phyloP scores from a whole-genome alignment of 202 grass and related monocot species.

The Tripidium arundinaceum region DNA sequence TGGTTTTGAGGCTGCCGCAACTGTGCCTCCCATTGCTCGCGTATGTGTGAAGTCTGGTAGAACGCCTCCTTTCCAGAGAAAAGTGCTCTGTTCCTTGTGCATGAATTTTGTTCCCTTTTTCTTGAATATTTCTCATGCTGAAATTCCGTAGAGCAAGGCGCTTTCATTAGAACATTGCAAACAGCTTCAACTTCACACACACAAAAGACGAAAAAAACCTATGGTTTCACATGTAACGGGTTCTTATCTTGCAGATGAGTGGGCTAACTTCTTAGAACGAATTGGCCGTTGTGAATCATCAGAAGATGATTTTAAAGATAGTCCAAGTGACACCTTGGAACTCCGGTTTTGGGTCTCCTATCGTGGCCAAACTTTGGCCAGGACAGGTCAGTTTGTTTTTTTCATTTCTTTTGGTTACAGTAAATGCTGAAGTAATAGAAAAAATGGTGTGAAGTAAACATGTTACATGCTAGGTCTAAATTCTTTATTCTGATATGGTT shows the following conservation, averaged over 20 bases:
- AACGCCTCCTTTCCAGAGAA: no score
- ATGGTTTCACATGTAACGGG: constrained; percentile 5
- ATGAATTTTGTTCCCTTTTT: not conserved
- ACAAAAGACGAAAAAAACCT: not conserved
- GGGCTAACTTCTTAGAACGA: constrained; percentile 95
- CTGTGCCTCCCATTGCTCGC: not conserved
- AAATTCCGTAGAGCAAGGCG: not conserved
- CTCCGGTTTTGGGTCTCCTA: constrained; percentile 95
- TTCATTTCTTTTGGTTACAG: constrained; percentile 10
- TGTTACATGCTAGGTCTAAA: not conserved
- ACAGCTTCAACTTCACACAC: not conserved
- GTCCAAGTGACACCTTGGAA: constrained; percentile 68
- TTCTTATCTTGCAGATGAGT: constrained; percentile 61
- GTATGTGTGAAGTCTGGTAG: not conserved
- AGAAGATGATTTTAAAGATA: constrained; percentile 71
- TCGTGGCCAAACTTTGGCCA: constrained; percentile 95
- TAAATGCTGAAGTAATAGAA: constrained; percentile 3
- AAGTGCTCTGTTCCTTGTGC: not conserved
- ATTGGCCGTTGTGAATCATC: constrained; percentile 61
- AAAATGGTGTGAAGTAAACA: constrained; percentile 14
- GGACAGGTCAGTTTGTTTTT: constrained; percentile 59
- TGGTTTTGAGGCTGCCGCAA: not conserved
- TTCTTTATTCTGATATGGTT: constrained; percentile 26
- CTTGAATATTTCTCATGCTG: not conserved
- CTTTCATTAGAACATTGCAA: not conserved